Percentiles rank a stretch among this genome's conserved stretches.
phyloP scores from a whole-genome alignment of 331 rosid species.

The Malus hybrid region DNA sequence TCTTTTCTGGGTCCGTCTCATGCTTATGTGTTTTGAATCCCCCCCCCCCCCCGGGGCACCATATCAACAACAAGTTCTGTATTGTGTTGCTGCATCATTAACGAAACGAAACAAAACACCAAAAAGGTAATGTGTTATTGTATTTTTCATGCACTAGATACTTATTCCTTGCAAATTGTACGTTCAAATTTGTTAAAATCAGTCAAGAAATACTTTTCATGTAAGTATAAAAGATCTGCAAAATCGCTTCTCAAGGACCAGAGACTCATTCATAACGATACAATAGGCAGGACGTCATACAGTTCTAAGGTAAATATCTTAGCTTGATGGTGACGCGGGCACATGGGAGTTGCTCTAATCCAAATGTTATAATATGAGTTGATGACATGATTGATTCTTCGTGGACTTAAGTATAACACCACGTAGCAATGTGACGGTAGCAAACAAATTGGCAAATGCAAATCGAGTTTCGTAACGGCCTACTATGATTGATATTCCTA shows the following conservation, averaged over 20 bases:
- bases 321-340: background rate
- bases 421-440: background rate
- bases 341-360: background rate
- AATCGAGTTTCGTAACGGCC: too few relatives aligned
- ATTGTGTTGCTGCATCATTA: conserved; percentile 63
- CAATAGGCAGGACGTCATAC: background rate
- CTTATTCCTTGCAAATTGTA: background rate
- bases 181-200: background rate
- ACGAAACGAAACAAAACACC: background rate
- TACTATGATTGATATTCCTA: background rate
- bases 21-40: conserved; percentile 68
- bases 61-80: conserved; percentile 59
- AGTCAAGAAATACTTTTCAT: background rate
- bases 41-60: conserved; percentile 45
- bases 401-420: background rate
- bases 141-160: too few relatives aligned
- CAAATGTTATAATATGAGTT: background rate
- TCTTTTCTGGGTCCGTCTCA: conserved; percentile 82
- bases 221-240: background rate
- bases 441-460: background rate
- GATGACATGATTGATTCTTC: background rate
- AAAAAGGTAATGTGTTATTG: too few relatives aligned
- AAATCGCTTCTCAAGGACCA: background rate
- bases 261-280: background rate
- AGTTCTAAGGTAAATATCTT: background rate